These are phyloP conservation scores for Saccharomycopsis sp. DNA, from an alignment of 805 yeast species.

Conservation along the genomic window DNA sequence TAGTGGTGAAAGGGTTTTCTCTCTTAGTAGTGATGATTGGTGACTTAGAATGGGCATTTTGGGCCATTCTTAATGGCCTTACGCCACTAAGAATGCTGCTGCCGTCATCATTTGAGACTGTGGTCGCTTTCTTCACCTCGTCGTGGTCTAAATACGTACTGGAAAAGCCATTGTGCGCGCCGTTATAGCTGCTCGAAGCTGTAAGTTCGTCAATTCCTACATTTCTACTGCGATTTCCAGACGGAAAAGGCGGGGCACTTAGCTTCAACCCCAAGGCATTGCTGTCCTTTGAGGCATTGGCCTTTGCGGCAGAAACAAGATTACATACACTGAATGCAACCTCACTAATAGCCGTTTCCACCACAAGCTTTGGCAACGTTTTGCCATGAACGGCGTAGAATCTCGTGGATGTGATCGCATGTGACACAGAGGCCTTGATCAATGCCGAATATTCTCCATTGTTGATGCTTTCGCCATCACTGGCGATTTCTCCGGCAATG, in stretches of 20 bases:
- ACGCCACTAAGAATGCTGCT: constrained; percentile 36
- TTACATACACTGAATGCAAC: constrained; percentile 61
- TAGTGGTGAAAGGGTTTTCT: constrained; percentile 23
- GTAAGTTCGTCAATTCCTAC: no score
- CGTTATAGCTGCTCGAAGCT: no score
- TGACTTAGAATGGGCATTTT: constrained; percentile 29
- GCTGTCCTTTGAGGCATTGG: constrained; percentile 24
- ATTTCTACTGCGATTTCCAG: no score
- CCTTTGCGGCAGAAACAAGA: constrained; percentile 47
- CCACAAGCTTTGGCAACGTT: constrained; percentile 61
- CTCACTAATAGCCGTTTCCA: constrained; percentile 74
- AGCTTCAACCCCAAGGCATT: not conserved
- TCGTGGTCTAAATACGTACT: no score
- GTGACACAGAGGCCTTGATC: constrained; percentile 63
- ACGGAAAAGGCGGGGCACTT: not conserved
- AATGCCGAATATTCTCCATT: constrained; percentile 38
- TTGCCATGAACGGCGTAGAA: constrained; percentile 59
- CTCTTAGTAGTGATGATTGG: constrained; percentile 20
- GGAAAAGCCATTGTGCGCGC: no score
- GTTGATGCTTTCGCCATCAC: constrained; percentile 25
- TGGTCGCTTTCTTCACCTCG: not conserved
- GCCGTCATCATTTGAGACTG: not conserved
- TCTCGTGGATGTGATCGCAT: constrained; percentile 69
- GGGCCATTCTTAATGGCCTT: constrained; percentile 64
- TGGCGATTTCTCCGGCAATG: constrained; percentile 27